Evolutionary conservation across 164 flowering plant species (phyloP), one percentile per base, ranked within the genome.

Genomic region (Magnolia kwangsiensis): DNA sequence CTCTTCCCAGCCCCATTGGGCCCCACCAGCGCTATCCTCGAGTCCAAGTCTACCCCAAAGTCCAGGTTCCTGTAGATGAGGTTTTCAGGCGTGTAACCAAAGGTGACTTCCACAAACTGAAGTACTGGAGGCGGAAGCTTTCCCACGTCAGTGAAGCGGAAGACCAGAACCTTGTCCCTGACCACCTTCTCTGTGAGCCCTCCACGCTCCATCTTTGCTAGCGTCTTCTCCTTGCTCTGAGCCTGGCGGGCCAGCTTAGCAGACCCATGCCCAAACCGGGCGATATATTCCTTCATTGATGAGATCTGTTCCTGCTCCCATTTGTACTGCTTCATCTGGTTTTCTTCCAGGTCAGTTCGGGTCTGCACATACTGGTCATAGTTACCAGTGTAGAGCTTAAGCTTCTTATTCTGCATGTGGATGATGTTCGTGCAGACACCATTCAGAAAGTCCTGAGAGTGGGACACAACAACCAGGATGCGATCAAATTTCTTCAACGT

Each of bases 221-320:
- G 78, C 16, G 99, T 96, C 81, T 96, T 96, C 78, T 94, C 99
- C 61, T 96, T 95, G 79, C 99, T 95, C 85, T 95, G 98, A 19
- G 99, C 99, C 75, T 95, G 99, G 29, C 98, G 96, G 27, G 99
- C 99, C 6, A 95, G 82, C 75, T 95, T 95, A 7, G 99, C 99
- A 31, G 99, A 95, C 19, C 99, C 99, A 74, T 96, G 98, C 2
- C 99, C 99, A 78, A 96, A 96, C 19, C 99, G 87, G 4, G 99
- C 99, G 76, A 95, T 95, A 80, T 95, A 95, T 68, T 95, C 99
- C 82, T 95, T 95, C 99, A 95, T 95, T 0, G 81, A 69, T 63
- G 98, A 61, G 71, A 95, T 95, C 84, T 95, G 99, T 68, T 95
- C 99, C 85, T 93, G 99, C 88, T 95, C 99, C 99, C 99, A 95